phyloP scores from a whole-genome alignment of 1,139 yeast species.

The Hyphopichia fennica region DNA sequence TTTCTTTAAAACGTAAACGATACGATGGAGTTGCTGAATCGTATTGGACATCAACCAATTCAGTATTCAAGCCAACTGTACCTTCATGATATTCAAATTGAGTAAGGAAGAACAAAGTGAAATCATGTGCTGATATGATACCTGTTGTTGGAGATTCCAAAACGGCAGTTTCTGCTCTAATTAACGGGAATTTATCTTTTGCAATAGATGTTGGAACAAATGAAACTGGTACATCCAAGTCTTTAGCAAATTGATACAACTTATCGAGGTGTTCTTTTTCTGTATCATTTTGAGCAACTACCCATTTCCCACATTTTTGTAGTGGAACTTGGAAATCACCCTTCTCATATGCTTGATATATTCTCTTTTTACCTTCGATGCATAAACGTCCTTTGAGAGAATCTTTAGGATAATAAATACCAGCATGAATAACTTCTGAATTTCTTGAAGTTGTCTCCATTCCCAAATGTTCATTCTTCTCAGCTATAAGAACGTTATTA shows the following conservation, averaged over 20 bases:
- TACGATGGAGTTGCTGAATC: slow-evolving; percentile 20
- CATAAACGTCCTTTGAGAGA: slow-evolving; percentile 71
- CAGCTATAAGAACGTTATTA: slow-evolving; percentile 61
- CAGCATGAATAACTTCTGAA: slow-evolving; percentile 93
- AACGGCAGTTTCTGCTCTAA: slow-evolving; percentile 60
- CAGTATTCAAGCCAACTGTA: slow-evolving; percentile 63
- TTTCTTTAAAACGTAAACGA: slow-evolving; percentile 29
- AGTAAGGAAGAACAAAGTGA: slow-evolving; percentile 59
- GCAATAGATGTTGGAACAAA: slow-evolving; percentile 51
- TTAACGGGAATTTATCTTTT: slow-evolving; percentile 57
- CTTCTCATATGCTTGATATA: slow-evolving; percentile 52
- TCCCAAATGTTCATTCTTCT: slow-evolving; percentile 65
- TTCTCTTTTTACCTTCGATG: slow-evolving; percentile 66
- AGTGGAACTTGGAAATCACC: slow-evolving; percentile 51
- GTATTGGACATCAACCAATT: slow-evolving; percentile 47
- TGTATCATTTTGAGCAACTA: slow-evolving; percentile 73
- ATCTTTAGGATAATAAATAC: slow-evolving; percentile 72
- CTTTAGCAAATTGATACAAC: slow-evolving; percentile 52
- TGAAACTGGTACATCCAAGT: slow-evolving; percentile 58
- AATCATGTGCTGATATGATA: slow-evolving; percentile 77
- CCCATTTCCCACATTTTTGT: slow-evolving; percentile 78
- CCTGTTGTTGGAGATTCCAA: slow-evolving; percentile 85
- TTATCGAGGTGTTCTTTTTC: slow-evolving; percentile 61
- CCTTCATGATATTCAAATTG: slow-evolving; percentile 57
- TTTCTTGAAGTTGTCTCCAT: slow-evolving; percentile 83